Evolutionary conservation across 2,329 filamentous ascomycete species (phyloP).

Genomic region (Xylariaceae sp.): DNA sequence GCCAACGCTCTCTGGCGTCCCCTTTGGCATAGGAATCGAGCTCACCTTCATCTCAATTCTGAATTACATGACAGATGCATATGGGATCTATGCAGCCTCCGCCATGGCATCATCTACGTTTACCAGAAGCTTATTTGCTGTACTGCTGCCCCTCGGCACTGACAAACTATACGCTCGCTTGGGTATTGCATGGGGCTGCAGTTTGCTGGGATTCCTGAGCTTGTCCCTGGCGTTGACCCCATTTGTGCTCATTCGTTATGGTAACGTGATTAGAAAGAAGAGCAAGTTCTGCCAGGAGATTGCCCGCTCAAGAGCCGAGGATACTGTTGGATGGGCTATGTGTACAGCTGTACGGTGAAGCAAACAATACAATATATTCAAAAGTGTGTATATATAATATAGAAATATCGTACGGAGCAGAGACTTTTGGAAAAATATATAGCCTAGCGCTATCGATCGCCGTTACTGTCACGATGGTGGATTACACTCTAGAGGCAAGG

Average conservation of each 20-base stretch:
- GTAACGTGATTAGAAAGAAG: background rate
- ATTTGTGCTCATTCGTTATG: slow-evolving; percentile 20
- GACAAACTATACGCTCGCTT: slow-evolving; percentile 46
- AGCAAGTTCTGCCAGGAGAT: no score
- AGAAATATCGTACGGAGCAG: no score
- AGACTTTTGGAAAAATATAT: no score
- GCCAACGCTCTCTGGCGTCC: slow-evolving; percentile 10
- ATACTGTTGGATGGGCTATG: no score
- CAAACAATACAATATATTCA: no score
- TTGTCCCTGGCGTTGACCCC: slow-evolving; percentile 27
- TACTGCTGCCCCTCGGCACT: slow-evolving; percentile 49
- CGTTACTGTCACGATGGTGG: no score
- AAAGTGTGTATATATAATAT: no score
- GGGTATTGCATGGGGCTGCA: slow-evolving; percentile 44
- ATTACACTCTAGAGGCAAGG: no score
- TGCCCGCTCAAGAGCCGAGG: no score
- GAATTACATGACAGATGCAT: slow-evolving; percentile 51
- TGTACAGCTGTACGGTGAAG: no score
- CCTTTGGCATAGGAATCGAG: slow-evolving; percentile 13
- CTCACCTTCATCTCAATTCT: slow-evolving; percentile 44
- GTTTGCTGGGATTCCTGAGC: slow-evolving; percentile 29
- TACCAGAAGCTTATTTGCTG: slow-evolving; percentile 55
- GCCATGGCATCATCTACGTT: slow-evolving; percentile 62
- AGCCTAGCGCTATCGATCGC: no score
- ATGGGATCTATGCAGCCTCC: slow-evolving; percentile 48